Conservation (phyloP, 805 yeast genomes). For the Suhomyces emberorum region DNA sequence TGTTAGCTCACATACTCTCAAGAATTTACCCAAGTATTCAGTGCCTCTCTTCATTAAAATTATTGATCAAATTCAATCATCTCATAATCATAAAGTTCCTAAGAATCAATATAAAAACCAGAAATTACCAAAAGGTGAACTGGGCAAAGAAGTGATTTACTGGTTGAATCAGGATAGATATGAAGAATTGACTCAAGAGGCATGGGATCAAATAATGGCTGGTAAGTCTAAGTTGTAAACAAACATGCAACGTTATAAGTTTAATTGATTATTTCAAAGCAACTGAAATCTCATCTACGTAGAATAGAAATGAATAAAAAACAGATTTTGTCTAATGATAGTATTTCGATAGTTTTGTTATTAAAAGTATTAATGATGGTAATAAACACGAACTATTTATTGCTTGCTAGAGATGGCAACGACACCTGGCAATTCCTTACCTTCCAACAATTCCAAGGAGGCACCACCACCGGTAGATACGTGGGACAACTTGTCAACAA, state of each 20-base stretch:
- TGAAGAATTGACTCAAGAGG: conserved; percentile 50
- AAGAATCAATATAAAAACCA: conserved; percentile 69
- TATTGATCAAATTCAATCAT: conserved; percentile 53
- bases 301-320: too few species aligned
- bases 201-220: conserved; percentile 47
- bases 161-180: conserved; percentile 65
- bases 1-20: conserved; percentile 25
- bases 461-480: conserved; percentile 99
- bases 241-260: neutral
- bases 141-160: conserved; percentile 59
- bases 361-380: too few species aligned
- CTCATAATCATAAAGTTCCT: conserved; percentile 81
- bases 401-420: conserved; percentile 78
- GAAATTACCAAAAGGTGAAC: conserved; percentile 61
- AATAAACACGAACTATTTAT: too few species aligned
- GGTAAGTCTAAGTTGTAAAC: conserved; percentile 38
- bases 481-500: conserved; percentile 92
- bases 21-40: conserved; percentile 75
- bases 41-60: conserved; percentile 79
- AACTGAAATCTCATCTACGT: neutral
- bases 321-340: too few species aligned
- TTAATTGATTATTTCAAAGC: too few species aligned
- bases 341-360: too few species aligned
- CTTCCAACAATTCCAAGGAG: conserved; percentile 96
- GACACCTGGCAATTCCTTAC: conserved; percentile 98